Evolutionary conservation across 2,329 filamentous ascomycete genomes (phyloP).

Genomic region (Thelonectria olida): DNA sequence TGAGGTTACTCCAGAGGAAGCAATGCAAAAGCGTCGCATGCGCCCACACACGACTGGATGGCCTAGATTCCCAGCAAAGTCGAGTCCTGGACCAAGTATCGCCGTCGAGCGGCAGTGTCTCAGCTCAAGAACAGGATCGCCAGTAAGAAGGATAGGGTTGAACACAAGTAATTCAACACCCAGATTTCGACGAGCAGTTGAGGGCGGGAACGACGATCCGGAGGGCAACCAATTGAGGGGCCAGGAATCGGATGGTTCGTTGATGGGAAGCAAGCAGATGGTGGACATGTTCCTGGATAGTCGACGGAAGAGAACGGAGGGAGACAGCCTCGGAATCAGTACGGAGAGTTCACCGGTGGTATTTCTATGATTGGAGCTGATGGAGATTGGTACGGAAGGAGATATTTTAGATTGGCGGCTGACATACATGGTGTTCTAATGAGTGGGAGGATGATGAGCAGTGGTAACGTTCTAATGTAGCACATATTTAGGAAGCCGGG

Average conservation of each 20-base stretch:
- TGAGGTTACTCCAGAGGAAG: conserved; percentile 28
- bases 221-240: neutral
- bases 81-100: conserved; percentile 38
- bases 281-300: conserved; percentile 64
- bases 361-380: conserved; percentile 43
- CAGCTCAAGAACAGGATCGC: conserved; percentile 13
- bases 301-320: conserved; percentile 53
- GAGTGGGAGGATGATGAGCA: neutral
- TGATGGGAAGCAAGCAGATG: conserved; percentile 59
- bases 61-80: conserved; percentile 37
- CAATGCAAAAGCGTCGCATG: conserved; percentile 31
- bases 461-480: neutral
- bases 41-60: conserved; percentile 29
- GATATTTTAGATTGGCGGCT: neutral
- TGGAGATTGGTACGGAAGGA: too few species aligned
- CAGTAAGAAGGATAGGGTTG: conserved; percentile 4
- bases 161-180: conserved; percentile 16
- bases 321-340: conserved; percentile 39
- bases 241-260: conserved; percentile 43
- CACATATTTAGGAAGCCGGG: neutral
- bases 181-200: conserved; percentile 13
- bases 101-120: conserved; percentile 26
- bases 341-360: conserved; percentile 41
- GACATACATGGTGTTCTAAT: neutral
- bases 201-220: conserved; percentile 19